Evolutionary conservation across 148 eudicot species (phyloP).

Genomic region (Beta vulgaris): DNA sequence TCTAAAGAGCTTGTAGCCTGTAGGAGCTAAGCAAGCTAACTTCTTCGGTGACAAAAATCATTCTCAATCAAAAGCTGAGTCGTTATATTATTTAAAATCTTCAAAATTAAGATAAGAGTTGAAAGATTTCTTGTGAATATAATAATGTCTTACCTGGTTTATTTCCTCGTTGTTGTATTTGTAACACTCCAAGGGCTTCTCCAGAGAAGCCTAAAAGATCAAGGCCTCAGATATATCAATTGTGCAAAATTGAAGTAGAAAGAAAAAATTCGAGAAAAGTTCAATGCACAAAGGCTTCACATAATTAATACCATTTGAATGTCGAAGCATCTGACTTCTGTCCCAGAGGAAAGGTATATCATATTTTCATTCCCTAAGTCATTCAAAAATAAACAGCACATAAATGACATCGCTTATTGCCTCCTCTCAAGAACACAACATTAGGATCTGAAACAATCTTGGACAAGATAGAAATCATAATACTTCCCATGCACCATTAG

Average conservation of each 20-base stretch:
- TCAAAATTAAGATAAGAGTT: no score
- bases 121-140: no score
- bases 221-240: constrained; percentile 7
- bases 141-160: constrained; percentile 64
- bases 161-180: constrained; percentile 86
- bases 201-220: constrained; percentile 48
- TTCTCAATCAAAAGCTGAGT: neutral
- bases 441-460: neutral
- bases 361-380: constrained; percentile 74
- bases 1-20: neutral
- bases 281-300: constrained; percentile 11
- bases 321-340: constrained; percentile 73
- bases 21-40: no score
- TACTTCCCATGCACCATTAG: neutral
- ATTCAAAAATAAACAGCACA: constrained; percentile 20
- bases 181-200: constrained; percentile 62
- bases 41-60: neutral
- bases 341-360: constrained; percentile 68
- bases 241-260: neutral
- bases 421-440: neutral
- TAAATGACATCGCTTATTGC: neutral
- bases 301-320: constrained; percentile 58
- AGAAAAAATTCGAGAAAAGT: neutral
- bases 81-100: neutral
- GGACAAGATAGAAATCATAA: neutral